Evolutionary conservation across 371 early-diverging fungal genomes (phyloP).

Genomic region (Mortierella polycephala): DNA sequence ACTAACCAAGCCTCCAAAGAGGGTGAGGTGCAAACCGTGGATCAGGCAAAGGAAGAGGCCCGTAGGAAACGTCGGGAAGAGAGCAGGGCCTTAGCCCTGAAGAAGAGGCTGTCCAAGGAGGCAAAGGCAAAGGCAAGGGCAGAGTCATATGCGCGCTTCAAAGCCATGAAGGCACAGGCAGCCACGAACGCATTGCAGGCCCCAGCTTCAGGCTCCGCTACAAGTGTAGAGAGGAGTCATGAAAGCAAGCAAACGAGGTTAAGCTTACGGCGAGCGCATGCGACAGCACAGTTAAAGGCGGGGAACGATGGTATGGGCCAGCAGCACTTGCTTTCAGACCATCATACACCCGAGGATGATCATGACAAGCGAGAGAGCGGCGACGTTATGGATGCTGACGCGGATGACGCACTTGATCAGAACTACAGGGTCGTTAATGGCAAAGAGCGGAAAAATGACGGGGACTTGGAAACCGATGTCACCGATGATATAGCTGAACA

Average conservation of each 20-base stretch:
- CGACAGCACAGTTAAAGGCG: too few species aligned
- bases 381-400: too few species aligned
- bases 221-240: background rate
- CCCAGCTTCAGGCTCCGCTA: too few species aligned
- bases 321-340: too few species aligned
- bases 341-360: too few species aligned
- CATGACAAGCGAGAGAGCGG: too few species aligned
- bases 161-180: slow-evolving; percentile 10
- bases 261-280: too few species aligned
- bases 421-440: background rate
- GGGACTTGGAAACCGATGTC: background rate
- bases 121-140: slow-evolving; percentile 20
- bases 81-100: slow-evolving; percentile 6
- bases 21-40: background rate
- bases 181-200: background rate
- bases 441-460: slow-evolving; percentile 1
- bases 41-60: slow-evolving; percentile 15
- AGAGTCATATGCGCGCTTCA: slow-evolving; percentile 10
- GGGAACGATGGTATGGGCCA: too few species aligned
- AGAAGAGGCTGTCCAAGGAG: slow-evolving; percentile 18
- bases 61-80: slow-evolving; percentile 11
- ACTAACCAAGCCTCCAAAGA: background rate
- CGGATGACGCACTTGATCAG: too few species aligned
- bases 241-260: too few species aligned
- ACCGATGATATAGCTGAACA: background rate